Conservation (phyloP, 345 rosid species). For the Populus deltoides region DNA sequence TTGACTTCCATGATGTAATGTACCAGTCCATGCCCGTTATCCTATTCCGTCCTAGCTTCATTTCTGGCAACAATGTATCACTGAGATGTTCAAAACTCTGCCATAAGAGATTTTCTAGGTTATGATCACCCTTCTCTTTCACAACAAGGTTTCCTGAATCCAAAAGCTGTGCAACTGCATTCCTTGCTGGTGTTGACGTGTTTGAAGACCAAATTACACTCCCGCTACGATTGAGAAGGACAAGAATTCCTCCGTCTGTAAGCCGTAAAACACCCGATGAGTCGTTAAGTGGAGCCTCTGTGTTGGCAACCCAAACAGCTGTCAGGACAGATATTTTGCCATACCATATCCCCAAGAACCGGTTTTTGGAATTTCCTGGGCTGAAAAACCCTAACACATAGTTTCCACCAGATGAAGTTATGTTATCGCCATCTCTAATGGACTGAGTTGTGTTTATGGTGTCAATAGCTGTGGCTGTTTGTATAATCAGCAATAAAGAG, state of each 20-base stretch:
- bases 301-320: conserved; percentile 1
- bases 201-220: not conserved
- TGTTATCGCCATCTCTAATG: not conserved
- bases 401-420: not conserved
- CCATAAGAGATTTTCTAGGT: too few species aligned
- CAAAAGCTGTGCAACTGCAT: too few species aligned
- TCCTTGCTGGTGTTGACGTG: not conserved
- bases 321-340: not conserved
- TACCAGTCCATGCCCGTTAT: not conserved
- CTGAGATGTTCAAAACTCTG: not conserved
- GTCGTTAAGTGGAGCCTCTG: not conserved
- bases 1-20: conserved; percentile 40
- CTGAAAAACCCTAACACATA: conserved; percentile 4
- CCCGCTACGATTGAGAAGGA: not conserved
- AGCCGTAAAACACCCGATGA: not conserved
- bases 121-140: too few species aligned
- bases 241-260: not conserved
- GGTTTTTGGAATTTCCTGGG: not conserved
- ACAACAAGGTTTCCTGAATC: too few species aligned
- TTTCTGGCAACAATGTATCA: not conserved
- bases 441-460: not conserved
- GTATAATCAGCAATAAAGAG: not conserved
- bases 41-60: not conserved
- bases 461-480: not conserved
- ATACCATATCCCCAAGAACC: conserved; percentile 7